A percentile compares a stretch with the other conserved stretches of the same genome.
These are phyloP conservation scores for Avena insularis DNA, from an alignment of 176 grass and related monocot species.

Conservation along the genomic window DNA sequence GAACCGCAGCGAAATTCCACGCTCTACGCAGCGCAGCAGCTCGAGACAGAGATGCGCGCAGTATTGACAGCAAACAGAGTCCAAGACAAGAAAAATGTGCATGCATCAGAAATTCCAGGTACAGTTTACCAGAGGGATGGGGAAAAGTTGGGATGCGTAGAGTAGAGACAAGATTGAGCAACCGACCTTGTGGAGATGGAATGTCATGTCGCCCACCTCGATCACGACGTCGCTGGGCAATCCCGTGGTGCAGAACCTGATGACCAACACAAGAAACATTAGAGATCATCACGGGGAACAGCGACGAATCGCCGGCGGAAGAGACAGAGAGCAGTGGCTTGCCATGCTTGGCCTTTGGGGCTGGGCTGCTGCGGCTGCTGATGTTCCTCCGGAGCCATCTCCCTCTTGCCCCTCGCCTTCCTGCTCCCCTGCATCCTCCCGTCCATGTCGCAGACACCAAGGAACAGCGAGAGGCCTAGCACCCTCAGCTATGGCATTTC, in stretches of 20 bases:
- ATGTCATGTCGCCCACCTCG: slow-evolving; percentile 95
- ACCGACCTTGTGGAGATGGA: slow-evolving; percentile 95
- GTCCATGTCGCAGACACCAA: background rate
- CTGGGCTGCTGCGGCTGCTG: slow-evolving; percentile 34
- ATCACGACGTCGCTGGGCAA: slow-evolving; percentile 96
- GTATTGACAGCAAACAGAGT: slow-evolving; percentile 2
- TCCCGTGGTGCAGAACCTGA: slow-evolving; percentile 95
- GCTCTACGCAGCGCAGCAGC: background rate
- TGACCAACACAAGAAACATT: slow-evolving; percentile 6
- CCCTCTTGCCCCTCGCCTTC: slow-evolving; percentile 42
- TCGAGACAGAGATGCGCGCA: slow-evolving; percentile 16
- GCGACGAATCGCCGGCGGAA: background rate
- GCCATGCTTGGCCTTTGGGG: slow-evolving; percentile 94
- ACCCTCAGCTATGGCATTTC: slow-evolving; percentile 45
- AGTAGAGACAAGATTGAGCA: background rate
- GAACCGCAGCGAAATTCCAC: background rate
- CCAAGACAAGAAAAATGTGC: background rate
- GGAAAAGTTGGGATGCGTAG: background rate
- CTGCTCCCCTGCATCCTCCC: slow-evolving; percentile 49
- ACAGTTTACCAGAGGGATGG: background rate
- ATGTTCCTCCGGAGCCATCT: slow-evolving; percentile 24
- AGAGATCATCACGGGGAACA: slow-evolving; percentile 26
- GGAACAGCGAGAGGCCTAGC: background rate
- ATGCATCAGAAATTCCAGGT: background rate
- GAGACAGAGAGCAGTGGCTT: background rate